Percentiles rank a stretch among this genome's conserved stretches.
These are phyloP conservation scores for Aspergillus texensis DNA, from an alignment of 2,329 filamentous ascomycete species.

Conservation along the genomic window DNA sequence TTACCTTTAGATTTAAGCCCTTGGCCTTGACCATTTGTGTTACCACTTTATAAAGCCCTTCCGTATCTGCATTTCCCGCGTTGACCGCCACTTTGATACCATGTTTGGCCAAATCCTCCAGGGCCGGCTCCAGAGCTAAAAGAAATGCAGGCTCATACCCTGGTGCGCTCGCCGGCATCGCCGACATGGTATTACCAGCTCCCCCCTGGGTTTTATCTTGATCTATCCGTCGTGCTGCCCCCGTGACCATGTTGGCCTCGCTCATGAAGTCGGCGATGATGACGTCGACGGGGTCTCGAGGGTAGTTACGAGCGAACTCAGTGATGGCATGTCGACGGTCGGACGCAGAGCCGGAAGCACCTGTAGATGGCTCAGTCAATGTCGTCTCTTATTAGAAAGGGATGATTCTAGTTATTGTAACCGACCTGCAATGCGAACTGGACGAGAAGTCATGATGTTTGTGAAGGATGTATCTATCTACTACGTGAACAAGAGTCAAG, in stretches of 20 bases:
- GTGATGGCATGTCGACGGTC: slow-evolving; percentile 51
- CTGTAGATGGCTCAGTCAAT: slow-evolving; percentile 20
- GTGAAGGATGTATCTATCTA: background rate
- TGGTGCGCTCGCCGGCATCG: slow-evolving; percentile 29
- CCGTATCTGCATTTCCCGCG: slow-evolving; percentile 47
- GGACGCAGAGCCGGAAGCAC: slow-evolving; percentile 49
- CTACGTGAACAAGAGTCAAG: no score
- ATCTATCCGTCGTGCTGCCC: slow-evolving; percentile 40
- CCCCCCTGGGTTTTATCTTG: slow-evolving; percentile 26
- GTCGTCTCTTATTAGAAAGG: background rate
- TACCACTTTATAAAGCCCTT: slow-evolving; percentile 44
- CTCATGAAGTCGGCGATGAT: slow-evolving; percentile 53
- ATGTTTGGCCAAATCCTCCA: slow-evolving; percentile 43
- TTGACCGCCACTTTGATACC: slow-evolving; percentile 50
- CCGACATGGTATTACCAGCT: background rate
- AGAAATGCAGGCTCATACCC: slow-evolving; percentile 58
- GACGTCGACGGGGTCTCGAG: slow-evolving; percentile 50
- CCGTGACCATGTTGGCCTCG: slow-evolving; percentile 56
- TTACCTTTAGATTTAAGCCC: slow-evolving; percentile 44
- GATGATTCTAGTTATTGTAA: background rate
- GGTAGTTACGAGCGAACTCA: slow-evolving; percentile 44
- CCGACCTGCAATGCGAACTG: slow-evolving; percentile 34
- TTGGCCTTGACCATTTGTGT: slow-evolving; percentile 40
- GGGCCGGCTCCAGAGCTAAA: slow-evolving; percentile 48
- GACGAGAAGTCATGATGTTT: slow-evolving; percentile 22